Evolutionary conservation across 805 yeast genomes (phyloP), one percentile per base, ranked within the genome.

Genomic region (Cyberlindnera japonica): DNA sequence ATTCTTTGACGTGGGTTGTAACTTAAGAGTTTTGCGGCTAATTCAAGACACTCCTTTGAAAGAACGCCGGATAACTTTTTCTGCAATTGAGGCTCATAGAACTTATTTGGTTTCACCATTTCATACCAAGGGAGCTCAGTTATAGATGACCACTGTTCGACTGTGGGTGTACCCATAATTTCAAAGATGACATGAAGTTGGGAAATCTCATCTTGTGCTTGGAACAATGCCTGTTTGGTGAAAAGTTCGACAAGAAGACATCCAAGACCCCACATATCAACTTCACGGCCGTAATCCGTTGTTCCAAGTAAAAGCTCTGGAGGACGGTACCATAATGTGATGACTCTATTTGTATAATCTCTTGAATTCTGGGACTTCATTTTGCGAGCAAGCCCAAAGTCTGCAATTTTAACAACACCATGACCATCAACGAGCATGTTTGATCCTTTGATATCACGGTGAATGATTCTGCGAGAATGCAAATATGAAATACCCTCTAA

Each of bases 261-360:
- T 3, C 99, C 99, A 45, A 88, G 81, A 0, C 98, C 96, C 99
- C 99, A 93, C 50, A 88, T 80, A 58, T 93, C 99, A 9, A 93
- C 93, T 53, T 86, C 96, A 29, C 88, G 66, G 0, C 90, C 93
- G 62, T 93, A 93, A 43, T 80, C 81, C 0, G 98, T 90, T 0
- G 95, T 80, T 1, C 99, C 99, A 43, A 93, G 63, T 27, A 93
- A 66, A 23, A 93, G 71, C 61, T 91, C 99, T 0, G 98, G 98
- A 1, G 99, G 99, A 44, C 99, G 74, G 61, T 93, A 91, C 99
- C 99, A 93, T 27, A 93, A 67, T 0, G 99, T 93, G 39, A 93
- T 93, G 29, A 93, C 98, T 41, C 99, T 67, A 59, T 93, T 93
- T 2, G 99, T 91, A 62, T 91, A 91, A 53, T 89, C 93, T 4